A percentile compares a stretch with the other conserved stretches of the same genome.
Evolutionary conservation across 148 eudicot genomes (phyloP).

Genomic region (Vaccinium darrowii): DNA sequence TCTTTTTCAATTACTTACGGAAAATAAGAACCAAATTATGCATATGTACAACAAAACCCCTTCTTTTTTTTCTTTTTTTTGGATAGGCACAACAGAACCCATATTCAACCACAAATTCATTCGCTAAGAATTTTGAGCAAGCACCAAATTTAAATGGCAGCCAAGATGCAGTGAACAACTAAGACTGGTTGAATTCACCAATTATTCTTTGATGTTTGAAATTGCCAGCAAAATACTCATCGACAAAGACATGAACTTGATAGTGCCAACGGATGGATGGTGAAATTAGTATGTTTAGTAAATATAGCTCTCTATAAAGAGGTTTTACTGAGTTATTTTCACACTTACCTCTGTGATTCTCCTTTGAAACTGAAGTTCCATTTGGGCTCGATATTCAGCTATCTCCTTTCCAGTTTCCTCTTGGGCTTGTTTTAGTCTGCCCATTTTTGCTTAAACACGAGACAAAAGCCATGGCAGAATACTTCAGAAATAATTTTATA

Average conservation of each 20-base stretch:
- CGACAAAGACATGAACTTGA: background rate
- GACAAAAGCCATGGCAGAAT: background rate
- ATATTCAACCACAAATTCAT: background rate
- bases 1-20: background rate
- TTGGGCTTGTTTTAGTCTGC: conserved; percentile 18
- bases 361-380: conserved; percentile 20
- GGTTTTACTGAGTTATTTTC: background rate
- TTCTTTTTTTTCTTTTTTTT: no score
- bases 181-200: background rate
- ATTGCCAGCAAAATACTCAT: background rate
- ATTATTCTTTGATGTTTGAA: background rate
- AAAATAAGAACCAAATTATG: background rate
- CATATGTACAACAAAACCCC: no score
- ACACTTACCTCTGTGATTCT: conserved; percentile 21
- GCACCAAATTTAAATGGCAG: background rate
- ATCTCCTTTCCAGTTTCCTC: conserved; percentile 21
- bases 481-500: conserved; percentile 9
- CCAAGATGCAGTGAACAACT: background rate
- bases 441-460: conserved; percentile 15
- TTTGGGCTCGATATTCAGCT: conserved; percentile 17
- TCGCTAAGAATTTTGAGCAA: background rate
- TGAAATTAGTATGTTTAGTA: background rate
- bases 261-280: background rate
- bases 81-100: no score
- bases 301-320: background rate